Base-by-base conservation (phyloP, 2,329 filamentous ascomycete genomes). In the Microsporum ferrugineum region DNA sequence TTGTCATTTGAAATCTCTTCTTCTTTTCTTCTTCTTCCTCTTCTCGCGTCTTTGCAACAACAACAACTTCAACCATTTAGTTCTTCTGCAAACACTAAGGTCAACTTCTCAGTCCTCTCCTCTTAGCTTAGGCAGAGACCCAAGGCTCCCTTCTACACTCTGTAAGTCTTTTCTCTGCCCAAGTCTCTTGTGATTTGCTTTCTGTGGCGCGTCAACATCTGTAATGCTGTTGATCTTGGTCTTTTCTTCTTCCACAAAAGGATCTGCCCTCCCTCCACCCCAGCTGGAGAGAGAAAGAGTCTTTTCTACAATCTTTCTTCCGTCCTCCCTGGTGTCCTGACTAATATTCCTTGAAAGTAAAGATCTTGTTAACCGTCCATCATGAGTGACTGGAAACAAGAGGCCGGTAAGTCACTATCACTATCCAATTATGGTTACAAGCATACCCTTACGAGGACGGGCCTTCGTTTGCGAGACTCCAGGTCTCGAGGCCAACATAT, bases 351-450 rank as follows among this genome's bases (percentile, higher is more conserved):
- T 12, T 8, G 6, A 53, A 38, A 58, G 17, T 4, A 29, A n/a
- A 12, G 5, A 47, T 29, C 23, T 23, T 38, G 43, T 47, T 23
- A 31, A 58, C 39, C 6, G 33, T 45, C 39, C 36, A 61, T 29
- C 43, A 61, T 61, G 60, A 33, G 36, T 49, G 47, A 59, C 56
- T 62, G 61, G 61, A 57, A 60, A 36, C 43, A 38, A n/a, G 57
- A 51, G 34, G 61, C 33, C 14, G 38, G 43, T 47, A 55, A 53
- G 58, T 47, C 57, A 27, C 4, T 36, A 23, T 23, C 17, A 23
- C 17, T 23, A 23, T 23, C 17, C 17, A 23, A 23, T 23, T 23
- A 23, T 23, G 17, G 17, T 23, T 23, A 23, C 17, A 23, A 23
- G 17, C 17, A 23, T 23, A 23, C 17, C 17, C 17, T 23, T 23